Base-by-base conservation (phyloP, 83 land plant species). In the Picea mariana region DNA sequence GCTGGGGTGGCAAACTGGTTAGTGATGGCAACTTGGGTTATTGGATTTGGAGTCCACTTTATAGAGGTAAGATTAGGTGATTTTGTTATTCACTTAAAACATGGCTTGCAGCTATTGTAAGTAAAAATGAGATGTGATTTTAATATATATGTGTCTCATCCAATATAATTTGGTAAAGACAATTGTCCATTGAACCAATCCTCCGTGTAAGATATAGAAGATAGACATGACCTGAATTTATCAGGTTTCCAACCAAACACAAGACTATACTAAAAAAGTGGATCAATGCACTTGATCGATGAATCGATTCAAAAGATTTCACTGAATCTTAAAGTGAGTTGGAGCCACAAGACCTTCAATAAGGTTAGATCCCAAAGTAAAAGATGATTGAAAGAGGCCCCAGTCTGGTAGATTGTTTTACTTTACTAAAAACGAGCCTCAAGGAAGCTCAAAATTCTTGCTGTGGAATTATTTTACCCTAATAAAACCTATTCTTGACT, bases 201-300 rank as follows among this genome's bases (percentile, higher is more conserved):
- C 59, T 55, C 59, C 59, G 59, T 55, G 59, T 9, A 69, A 69
- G 75, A 69, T 69, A 69, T 38, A 17, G 42, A 69, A 69, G 72
- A 15, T 69, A 38, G 17, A 2, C 20, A 17, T 69, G 44, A 38
- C 47, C 75, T 26, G 20, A 68, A 68, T 31, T 16, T 34, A 55
- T 34, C 2, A 68, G 40, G 38, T 20, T 40, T 71, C 49, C 3
- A 71, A 34, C 49, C 47, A 38, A 71, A 9, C 44, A 40, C 21
- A 40, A 7, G 42, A 44, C 21, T 44, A 38, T 3, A 71, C 18
- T 17, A 68, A 31, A 68, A 16, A 34, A 68, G 16, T 68, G 18
- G 44, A 68, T 16, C 38, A 1, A 34, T 68, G 26, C 20, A 18
- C 15, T 71, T 71, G 49, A 71, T 40, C n/a, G n/a, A 20, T 20